Conservation (phyloP, 2,329 filamentous ascomycete species). For the Ophiostoma populinum region DNA sequence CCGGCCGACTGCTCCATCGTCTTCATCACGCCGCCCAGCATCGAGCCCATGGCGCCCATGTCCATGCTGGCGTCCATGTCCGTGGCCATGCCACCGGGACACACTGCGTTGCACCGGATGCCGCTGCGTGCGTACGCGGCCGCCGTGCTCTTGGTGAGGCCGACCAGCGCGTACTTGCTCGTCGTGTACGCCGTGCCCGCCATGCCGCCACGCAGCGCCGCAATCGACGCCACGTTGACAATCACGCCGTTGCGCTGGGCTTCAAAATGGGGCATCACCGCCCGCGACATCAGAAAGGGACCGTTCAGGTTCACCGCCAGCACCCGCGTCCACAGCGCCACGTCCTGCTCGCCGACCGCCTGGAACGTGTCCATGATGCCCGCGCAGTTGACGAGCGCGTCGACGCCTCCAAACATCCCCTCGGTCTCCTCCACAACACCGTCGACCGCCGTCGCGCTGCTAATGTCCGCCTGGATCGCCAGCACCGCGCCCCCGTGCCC, state of each 20-base stretch:
- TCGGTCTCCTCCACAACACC: slow-evolving; percentile 16
- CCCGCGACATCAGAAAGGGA: slow-evolving; percentile 22
- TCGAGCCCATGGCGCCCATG: too few relatives aligned
- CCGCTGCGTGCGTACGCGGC: slow-evolving; percentile 35
- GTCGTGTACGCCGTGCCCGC: too few relatives aligned
- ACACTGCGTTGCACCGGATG: slow-evolving; percentile 32
- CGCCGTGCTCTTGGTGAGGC: slow-evolving; percentile 36
- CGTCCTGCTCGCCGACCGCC: slow-evolving; percentile 28
- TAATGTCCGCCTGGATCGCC: slow-evolving; percentile 14
- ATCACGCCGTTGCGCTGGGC: neutral
- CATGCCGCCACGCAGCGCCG: too few relatives aligned
- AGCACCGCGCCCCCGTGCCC: too few relatives aligned
- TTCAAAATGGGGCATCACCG: neutral
- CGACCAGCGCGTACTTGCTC: slow-evolving; percentile 13
- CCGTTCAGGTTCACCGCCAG: slow-evolving; percentile 40
- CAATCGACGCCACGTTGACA: slow-evolving; percentile 4
- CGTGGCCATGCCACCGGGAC: slow-evolving; percentile 36
- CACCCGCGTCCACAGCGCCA: slow-evolving; percentile 32
- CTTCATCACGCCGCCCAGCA: too few relatives aligned
- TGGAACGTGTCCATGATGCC: slow-evolving; percentile 40
- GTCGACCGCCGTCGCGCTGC: slow-evolving; percentile 17
- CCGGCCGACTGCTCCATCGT: too few relatives aligned
- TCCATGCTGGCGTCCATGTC: too few relatives aligned
- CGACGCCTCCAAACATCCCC: slow-evolving; percentile 21
- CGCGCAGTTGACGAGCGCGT: slow-evolving; percentile 42